Evolutionary conservation across 208 protist species (phyloP).

Genomic region (Leishmania gerbilli): DNA sequence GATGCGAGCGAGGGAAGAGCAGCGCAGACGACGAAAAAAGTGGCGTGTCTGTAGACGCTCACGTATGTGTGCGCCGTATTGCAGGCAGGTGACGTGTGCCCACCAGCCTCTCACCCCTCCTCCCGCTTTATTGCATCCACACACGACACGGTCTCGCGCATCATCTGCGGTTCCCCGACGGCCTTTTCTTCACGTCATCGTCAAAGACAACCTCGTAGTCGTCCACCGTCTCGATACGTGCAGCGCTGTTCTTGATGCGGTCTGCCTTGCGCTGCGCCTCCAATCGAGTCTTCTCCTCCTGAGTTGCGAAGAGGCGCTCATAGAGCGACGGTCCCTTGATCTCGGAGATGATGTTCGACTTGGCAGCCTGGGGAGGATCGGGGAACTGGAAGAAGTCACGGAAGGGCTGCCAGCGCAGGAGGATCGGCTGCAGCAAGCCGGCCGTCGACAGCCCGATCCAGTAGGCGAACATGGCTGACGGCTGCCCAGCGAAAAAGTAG

Average conservation of each 20-base stretch:
- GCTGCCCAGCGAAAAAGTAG: constrained; percentile 83
- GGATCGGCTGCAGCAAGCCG: constrained; percentile 80
- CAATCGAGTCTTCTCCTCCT: constrained; percentile 53
- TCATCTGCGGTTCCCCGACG: neutral
- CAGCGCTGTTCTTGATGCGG: constrained; percentile 36
- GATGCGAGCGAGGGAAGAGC: neutral
- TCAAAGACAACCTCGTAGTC: constrained; percentile 82
- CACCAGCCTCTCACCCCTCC: neutral
- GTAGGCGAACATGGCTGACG: constrained; percentile 87
- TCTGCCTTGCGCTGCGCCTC: constrained; percentile 53
- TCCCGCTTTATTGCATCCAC: neutral
- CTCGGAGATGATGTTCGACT: constrained; percentile 62
- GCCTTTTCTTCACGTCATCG: constrained; percentile 15
- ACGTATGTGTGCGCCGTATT: neutral
- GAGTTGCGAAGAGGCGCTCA: constrained; percentile 70
- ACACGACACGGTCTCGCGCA: neutral
- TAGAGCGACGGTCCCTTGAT: constrained; percentile 69
- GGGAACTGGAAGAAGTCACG: constrained; percentile 84
- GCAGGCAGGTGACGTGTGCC: neutral
- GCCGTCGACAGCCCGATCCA: constrained; percentile 87
- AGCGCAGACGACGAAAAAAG: neutral
- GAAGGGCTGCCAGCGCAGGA: constrained; percentile 88
- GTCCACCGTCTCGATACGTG: constrained; percentile 70
- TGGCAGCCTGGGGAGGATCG: constrained; percentile 76
- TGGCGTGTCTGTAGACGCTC: neutral